Evolutionary conservation across 2,329 filamentous ascomycete genomes (phyloP).

Genomic region (Trichothecium roseum): DNA sequence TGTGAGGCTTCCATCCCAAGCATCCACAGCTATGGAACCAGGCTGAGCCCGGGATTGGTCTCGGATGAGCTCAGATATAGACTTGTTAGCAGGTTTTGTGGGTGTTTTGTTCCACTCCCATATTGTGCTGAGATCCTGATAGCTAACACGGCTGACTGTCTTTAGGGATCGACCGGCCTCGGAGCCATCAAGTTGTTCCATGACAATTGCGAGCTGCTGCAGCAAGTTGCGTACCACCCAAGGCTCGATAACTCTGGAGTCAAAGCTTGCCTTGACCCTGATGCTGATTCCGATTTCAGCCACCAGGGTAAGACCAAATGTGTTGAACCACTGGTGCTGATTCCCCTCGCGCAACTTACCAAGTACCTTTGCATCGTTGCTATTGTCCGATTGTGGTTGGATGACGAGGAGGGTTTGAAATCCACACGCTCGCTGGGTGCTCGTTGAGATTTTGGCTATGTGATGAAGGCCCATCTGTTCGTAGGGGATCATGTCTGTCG

Average conservation of each 20-base stretch:
- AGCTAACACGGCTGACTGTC: background rate
- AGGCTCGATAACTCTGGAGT: background rate
- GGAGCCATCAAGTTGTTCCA: background rate
- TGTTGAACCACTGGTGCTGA: background rate
- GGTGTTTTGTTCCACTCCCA: conserved; percentile 35
- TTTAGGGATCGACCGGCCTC: background rate
- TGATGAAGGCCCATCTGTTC: conserved; percentile 10
- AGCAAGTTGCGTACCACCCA: background rate
- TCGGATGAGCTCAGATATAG: conserved; percentile 36
- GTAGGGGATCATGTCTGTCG: conserved; percentile 5
- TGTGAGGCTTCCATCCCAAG: conserved; percentile 38
- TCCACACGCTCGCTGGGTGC: conserved; percentile 3
- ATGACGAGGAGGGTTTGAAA: conserved; percentile 10
- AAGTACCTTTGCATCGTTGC: background rate
- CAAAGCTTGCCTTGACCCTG: background rate
- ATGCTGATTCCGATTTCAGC: background rate
- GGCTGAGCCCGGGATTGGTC: conserved; percentile 25
- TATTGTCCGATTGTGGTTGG: conserved; percentile 4
- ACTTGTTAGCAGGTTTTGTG: conserved; percentile 26
- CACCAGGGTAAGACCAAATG: background rate
- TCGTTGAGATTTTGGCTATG: conserved; percentile 5
- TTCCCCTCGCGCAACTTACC: background rate
- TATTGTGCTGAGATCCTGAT: conserved; percentile 29
- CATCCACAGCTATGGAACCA: conserved; percentile 29
- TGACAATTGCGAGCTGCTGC: background rate